Conservation (phyloP, 2,329 filamentous ascomycete species). For the Coniella vitis region DNA sequence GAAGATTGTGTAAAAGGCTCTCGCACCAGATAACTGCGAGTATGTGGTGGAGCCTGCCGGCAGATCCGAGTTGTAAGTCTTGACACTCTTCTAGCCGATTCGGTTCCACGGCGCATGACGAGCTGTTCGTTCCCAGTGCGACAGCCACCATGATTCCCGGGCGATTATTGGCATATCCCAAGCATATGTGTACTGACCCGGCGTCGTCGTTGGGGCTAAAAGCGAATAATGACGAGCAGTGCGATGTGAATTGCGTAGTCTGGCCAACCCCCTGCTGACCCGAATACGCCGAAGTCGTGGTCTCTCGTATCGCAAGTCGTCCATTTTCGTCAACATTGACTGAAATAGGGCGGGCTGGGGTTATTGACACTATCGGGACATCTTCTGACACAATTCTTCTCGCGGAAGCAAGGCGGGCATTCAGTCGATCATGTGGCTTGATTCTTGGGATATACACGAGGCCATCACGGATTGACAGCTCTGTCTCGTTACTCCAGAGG, state of each 20-base stretch:
- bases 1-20: background rate
- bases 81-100: background rate
- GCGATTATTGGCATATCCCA: background rate
- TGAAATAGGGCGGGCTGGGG: background rate
- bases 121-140: background rate
- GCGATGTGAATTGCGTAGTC: background rate
- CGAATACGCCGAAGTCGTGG: background rate
- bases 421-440: background rate
- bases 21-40: background rate
- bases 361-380: background rate
- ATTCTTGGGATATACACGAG: background rate
- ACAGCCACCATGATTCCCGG: background rate
- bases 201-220: background rate
- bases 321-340: background rate
- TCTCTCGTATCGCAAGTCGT: background rate
- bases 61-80: background rate
- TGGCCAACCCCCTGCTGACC: background rate
- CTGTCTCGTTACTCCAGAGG: slow-evolving; percentile 1
- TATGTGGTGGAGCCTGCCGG: background rate
- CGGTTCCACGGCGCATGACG: background rate
- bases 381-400: background rate
- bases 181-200: background rate
- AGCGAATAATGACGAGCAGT: background rate
- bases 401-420: background rate
- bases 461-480: background rate